phyloP scores from a whole-genome alignment of 352 stramenopile species.

The Thraustochytrium striatum region DNA sequence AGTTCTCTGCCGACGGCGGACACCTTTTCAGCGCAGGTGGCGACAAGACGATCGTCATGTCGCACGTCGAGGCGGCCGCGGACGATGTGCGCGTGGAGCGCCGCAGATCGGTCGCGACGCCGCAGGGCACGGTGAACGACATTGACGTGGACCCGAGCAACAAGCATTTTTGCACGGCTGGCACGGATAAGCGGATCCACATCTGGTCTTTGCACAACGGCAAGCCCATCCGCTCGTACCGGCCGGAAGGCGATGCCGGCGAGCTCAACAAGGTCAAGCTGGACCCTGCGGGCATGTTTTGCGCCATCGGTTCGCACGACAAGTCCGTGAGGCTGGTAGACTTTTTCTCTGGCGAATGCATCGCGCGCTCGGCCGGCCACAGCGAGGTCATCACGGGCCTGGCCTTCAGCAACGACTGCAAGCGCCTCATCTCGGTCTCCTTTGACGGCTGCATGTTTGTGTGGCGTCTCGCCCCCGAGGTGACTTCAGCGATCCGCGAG shows the following conservation, averaged over 20 bases:
- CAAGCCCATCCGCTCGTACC: constrained; percentile 64
- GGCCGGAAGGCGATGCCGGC: constrained; percentile 58
- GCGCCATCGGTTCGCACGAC: constrained; percentile 71
- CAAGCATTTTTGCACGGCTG: constrained; percentile 64
- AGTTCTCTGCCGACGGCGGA: constrained; percentile 68
- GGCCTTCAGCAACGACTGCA: constrained; percentile 76
- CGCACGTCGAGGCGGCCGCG: constrained; percentile 40
- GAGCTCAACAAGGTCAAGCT: constrained; percentile 53
- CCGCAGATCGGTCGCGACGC: not conserved
- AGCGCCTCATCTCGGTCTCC: constrained; percentile 70
- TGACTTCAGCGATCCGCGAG: constrained; percentile 52
- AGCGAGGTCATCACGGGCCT: constrained; percentile 73
- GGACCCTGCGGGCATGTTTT: constrained; percentile 63
- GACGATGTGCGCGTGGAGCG: not conserved
- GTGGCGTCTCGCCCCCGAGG: constrained; percentile 70
- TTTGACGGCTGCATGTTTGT: constrained; percentile 79
- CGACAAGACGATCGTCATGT: constrained; percentile 70
- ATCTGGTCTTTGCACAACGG: constrained; percentile 63
- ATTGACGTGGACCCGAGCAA: constrained; percentile 68
- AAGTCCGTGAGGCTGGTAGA: constrained; percentile 79
- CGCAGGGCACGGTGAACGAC: constrained; percentile 68
- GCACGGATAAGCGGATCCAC: constrained; percentile 73
- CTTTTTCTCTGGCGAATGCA: constrained; percentile 66
- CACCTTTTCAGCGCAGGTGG: constrained; percentile 65
- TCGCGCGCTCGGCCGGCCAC: constrained; percentile 72